Conservation (phyloP, 2,329 filamentous ascomycete genomes). For the Cercospora brassicicola region DNA sequence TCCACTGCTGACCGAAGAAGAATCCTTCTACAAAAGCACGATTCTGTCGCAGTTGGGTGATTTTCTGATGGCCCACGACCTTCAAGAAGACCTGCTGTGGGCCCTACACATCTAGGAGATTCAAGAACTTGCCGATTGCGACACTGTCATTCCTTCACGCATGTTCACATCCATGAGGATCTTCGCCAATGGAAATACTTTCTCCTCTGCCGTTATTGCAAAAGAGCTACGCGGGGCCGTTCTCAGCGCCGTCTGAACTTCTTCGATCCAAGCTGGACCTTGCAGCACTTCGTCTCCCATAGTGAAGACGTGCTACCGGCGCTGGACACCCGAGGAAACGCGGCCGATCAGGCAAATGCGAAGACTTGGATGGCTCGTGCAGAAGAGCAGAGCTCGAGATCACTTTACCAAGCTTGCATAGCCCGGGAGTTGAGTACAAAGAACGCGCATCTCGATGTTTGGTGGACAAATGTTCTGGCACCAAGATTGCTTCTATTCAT, state of each 20-base stretch:
- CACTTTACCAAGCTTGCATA: background rate
- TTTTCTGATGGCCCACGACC: background rate
- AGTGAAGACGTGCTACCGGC: background rate
- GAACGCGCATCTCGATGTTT: background rate
- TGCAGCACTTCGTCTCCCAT: constrained; percentile 1
- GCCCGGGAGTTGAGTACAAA: background rate
- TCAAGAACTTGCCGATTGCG: background rate
- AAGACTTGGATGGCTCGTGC: background rate
- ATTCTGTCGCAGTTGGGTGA: background rate
- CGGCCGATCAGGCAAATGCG: background rate
- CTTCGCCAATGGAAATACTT: constrained; percentile 1
- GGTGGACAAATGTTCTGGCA: background rate
- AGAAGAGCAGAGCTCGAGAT: background rate
- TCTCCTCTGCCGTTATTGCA: background rate
- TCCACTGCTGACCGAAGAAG: no score
- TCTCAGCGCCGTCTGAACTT: background rate
- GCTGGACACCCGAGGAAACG: background rate
- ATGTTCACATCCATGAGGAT: background rate
- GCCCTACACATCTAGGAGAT: constrained; percentile 5
- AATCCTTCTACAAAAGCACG: background rate
- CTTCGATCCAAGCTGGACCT: background rate
- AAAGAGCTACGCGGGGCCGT: background rate
- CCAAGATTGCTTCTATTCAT: background rate
- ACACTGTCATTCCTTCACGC: background rate
- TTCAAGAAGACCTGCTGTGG: constrained; percentile 1